Percentiles rank a stretch among this genome's conserved stretches.
phyloP scores from a whole-genome alignment of 2,329 filamentous ascomycete genomes.

The Apiospora marii region DNA sequence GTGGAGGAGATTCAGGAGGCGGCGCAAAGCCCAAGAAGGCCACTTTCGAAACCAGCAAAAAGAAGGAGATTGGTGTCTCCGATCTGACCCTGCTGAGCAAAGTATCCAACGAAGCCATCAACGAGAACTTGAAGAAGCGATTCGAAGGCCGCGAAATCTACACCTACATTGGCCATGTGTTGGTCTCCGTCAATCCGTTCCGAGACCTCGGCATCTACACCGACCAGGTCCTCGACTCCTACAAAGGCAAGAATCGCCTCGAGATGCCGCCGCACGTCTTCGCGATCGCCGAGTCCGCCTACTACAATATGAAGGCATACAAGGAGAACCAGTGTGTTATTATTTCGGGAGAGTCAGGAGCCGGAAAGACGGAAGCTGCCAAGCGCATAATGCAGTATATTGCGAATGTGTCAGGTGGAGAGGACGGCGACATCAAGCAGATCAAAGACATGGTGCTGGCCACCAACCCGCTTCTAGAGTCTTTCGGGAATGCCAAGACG shows the following conservation, averaged over 20 bases:
- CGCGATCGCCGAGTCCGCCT: conserved; percentile 92
- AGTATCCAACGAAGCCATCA: conserved; percentile 98
- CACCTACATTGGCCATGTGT: conserved; percentile 98
- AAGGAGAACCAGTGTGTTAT: conserved; percentile 99
- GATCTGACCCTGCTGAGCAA: conserved; percentile 98
- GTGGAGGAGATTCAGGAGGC: conserved; percentile 46
- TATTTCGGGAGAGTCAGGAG: conserved; percentile 97
- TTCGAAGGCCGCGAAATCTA: conserved; percentile 99
- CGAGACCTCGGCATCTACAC: conserved; percentile 98
- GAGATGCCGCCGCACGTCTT: conserved; percentile 97
- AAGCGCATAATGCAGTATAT: conserved; percentile 99
- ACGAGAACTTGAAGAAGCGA: conserved; percentile 97
- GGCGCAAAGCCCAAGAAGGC: conserved; percentile 87
- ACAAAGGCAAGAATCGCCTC: conserved; percentile 95
- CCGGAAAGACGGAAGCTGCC: conserved; percentile 97
- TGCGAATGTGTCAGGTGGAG: conserved; percentile 90
- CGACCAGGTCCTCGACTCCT: conserved; percentile 89
- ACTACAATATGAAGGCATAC: conserved; percentile 99
- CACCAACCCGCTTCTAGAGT: conserved; percentile 95
- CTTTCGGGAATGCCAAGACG: conserved; percentile 98
- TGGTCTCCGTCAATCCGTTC: conserved; percentile 99
- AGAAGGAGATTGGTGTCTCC: conserved; percentile 98
- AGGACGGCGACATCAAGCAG: conserved; percentile 86
- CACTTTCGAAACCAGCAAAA: conserved; percentile 94
- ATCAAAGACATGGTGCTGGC: conserved; percentile 99